These are phyloP conservation scores for Penicillium simplicissimum DNA, from an alignment of 495 filamentous ascomycete species.

Conservation along the genomic window DNA sequence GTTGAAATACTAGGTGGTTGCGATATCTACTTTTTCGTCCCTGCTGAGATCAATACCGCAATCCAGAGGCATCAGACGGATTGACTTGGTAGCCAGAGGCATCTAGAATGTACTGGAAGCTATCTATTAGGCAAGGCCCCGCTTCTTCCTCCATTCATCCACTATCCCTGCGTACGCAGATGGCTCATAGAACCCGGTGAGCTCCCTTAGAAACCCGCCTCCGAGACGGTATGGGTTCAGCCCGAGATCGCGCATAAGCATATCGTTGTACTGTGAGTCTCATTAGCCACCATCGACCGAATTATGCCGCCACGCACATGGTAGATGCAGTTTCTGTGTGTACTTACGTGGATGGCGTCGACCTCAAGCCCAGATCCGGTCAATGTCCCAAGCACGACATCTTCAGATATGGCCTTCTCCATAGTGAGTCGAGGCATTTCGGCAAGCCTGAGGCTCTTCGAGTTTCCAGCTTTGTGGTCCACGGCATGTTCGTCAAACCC, in stretches of 20 bases:
- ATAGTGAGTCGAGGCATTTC: conserved; percentile 14
- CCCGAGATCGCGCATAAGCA: conserved; percentile 32
- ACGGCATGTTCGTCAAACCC: conserved; percentile 16
- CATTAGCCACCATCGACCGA: not conserved
- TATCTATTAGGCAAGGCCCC: not conserved
- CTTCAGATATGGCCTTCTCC: conserved; percentile 26
- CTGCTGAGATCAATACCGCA: too few relatives aligned
- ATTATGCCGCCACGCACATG: too few relatives aligned
- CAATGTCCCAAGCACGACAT: conserved; percentile 30
- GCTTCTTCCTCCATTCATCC: conserved; percentile 28
- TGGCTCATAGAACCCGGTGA: conserved; percentile 31
- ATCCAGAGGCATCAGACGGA: not conserved
- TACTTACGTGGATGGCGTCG: conserved; percentile 32
- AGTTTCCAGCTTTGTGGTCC: not conserved
- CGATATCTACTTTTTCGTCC: too few relatives aligned
- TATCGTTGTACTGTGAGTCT: conserved; percentile 32
- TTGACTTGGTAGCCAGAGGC: not conserved
- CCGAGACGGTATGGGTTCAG: conserved; percentile 34
- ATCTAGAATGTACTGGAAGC: too few relatives aligned
- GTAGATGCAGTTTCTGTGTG: not conserved
- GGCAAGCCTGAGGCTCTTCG: conserved; percentile 6
- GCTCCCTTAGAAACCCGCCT: conserved; percentile 25
- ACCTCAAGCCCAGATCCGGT: conserved; percentile 30
- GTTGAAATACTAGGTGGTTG: too few relatives aligned
- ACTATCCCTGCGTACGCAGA: conserved; percentile 34